Evolutionary conservation across 192 early-diverging fungal genomes (phyloP).

Genomic region (Backusella tuberculispora): DNA sequence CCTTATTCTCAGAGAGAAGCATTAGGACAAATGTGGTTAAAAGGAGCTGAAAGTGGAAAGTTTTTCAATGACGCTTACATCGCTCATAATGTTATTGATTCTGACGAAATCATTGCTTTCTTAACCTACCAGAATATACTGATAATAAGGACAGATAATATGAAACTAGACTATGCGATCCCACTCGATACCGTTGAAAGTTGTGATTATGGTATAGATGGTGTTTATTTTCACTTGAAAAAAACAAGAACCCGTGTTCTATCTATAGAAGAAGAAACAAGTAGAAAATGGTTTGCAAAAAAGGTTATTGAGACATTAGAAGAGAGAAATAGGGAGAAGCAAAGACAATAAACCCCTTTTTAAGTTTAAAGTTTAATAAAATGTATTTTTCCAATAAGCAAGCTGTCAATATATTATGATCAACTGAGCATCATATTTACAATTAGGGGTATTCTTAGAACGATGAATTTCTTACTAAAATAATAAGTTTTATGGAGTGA

Average conservation of each 20-base stretch:
- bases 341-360: not conserved
- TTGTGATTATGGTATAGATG: not conserved
- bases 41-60: conserved; percentile 64
- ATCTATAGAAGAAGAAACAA: conserved; percentile 17
- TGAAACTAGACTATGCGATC: conserved; percentile 25
- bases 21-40: conserved; percentile 77
- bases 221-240: conserved; percentile 9
- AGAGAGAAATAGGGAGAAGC: conserved; percentile 7
- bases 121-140: conserved; percentile 68
- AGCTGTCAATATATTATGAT: not conserved
- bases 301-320: conserved; percentile 5
- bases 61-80: conserved; percentile 73
- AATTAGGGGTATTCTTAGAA: not conserved
- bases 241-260: not conserved
- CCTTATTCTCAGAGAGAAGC: conserved; percentile 73
- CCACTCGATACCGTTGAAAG: conserved; percentile 19
- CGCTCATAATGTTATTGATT: conserved; percentile 51
- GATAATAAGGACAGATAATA: conserved; percentile 45
- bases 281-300: conserved; percentile 13
- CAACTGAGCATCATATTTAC: not conserved
- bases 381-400: conserved; percentile 2
- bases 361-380: not conserved
- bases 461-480: not conserved
- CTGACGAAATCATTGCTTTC: conserved; percentile 65
- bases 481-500: not conserved